Conservation (phyloP, 371 early-diverging fungal genomes). For the Saksenaea oblongispora region DNA sequence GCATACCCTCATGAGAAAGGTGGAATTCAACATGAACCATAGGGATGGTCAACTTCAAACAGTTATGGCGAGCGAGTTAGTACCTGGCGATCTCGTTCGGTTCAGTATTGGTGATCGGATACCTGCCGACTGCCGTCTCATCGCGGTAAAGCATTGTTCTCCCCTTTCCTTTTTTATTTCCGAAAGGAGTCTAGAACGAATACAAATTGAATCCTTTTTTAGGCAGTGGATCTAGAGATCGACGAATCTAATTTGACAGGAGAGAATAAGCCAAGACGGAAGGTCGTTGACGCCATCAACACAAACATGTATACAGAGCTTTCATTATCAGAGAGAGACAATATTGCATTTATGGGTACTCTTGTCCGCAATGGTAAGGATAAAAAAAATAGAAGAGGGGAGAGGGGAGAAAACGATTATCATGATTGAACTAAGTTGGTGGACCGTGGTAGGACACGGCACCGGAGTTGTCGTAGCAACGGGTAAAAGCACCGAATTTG, state of each 20-base stretch:
- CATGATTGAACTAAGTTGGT: not conserved
- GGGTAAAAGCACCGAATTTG: conserved; percentile 86
- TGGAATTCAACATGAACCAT: not conserved
- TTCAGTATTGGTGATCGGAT: conserved; percentile 88
- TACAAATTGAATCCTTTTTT: conserved; percentile 2
- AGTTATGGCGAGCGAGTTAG: conserved; percentile 73
- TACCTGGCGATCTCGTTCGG: conserved; percentile 84
- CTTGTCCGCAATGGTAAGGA: conserved; percentile 69
- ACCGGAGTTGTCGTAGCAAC: conserved; percentile 85
- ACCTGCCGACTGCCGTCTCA: conserved; percentile 83
- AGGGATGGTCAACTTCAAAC: conserved; percentile 63
- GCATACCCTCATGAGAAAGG: not conserved
- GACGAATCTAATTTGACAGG: conserved; percentile 91
- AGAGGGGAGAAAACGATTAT: not conserved
- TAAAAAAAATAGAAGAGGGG: not conserved
- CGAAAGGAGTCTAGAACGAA: not conserved
- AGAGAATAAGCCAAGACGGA: conserved; percentile 81
- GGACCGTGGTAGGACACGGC: conserved; percentile 60
- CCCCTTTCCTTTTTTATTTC: not conserved
- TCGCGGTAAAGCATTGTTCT: conserved; percentile 42
- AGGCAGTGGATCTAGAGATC: conserved; percentile 77
- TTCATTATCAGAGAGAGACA: conserved; percentile 73
- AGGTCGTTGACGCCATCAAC: conserved; percentile 59
- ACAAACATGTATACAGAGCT: conserved; percentile 53
- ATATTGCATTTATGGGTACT: conserved; percentile 91